These are phyloP conservation scores for Fistulinella prunicolor DNA, from an alignment of 768 basidiomycete genomes.

Conservation along the genomic window DNA sequence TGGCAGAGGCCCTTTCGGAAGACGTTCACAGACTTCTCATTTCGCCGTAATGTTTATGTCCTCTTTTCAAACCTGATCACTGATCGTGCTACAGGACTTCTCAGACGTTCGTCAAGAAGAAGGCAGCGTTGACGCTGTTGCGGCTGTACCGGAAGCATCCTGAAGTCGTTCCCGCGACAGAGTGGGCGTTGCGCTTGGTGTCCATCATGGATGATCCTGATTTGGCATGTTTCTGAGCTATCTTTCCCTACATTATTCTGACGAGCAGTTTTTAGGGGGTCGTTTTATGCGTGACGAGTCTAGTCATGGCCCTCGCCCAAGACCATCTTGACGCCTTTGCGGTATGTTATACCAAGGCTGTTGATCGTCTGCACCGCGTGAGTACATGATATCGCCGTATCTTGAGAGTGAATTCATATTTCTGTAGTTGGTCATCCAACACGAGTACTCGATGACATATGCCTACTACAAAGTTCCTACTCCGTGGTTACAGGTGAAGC, in stretches of 20 bases:
- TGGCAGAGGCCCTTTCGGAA: slow-evolving; percentile 93
- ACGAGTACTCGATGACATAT: slow-evolving; percentile 85
- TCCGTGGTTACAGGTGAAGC: slow-evolving; percentile 96
- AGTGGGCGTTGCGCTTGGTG: slow-evolving; percentile 95
- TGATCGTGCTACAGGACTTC: slow-evolving; percentile 65
- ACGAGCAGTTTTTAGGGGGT: slow-evolving; percentile 63
- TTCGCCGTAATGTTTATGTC: slow-evolving; percentile 67
- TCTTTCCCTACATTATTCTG: background rate
- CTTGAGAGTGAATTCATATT: slow-evolving; percentile 8
- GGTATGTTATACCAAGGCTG: slow-evolving; percentile 93
- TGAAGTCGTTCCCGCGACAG: slow-evolving; percentile 86
- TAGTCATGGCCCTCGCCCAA: slow-evolving; percentile 93
- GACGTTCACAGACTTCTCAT: slow-evolving; percentile 95
- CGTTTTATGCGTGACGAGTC: slow-evolving; percentile 87
- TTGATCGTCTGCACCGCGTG: slow-evolving; percentile 83
- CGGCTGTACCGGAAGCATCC: slow-evolving; percentile 95
- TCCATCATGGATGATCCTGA: slow-evolving; percentile 95
- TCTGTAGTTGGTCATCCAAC: slow-evolving; percentile 80
- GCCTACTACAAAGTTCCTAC: slow-evolving; percentile 97
- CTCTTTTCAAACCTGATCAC: slow-evolving; percentile 7
- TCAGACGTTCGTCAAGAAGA: slow-evolving; percentile 95
- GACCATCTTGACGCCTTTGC: slow-evolving; percentile 88
- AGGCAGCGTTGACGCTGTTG: slow-evolving; percentile 91
- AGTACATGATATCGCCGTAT: slow-evolving; percentile 15
- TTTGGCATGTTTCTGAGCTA: slow-evolving; percentile 48